Evolutionary conservation across 495 filamentous ascomycete species (phyloP).

Genomic region (Thozetella sp.): DNA sequence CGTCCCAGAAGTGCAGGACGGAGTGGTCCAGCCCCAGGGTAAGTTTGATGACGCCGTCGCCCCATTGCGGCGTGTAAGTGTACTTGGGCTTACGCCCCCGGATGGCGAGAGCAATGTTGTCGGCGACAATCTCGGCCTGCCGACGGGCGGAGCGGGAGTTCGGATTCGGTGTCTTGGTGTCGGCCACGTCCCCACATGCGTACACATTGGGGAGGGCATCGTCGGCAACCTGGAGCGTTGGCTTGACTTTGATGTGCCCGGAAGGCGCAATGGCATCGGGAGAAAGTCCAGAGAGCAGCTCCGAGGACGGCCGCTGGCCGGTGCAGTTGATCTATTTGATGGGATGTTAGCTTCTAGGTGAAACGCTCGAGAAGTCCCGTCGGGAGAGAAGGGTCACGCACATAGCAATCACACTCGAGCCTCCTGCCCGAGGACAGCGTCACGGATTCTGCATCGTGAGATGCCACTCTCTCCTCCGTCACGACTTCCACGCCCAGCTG

Average conservation of each 20-base stretch:
- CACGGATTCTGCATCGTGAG: slow-evolving; percentile 12
- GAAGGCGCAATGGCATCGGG: slow-evolving; percentile 17
- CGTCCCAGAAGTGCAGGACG: slow-evolving; percentile 25
- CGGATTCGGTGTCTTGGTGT: slow-evolving; percentile 18
- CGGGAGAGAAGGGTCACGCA: slow-evolving; percentile 13
- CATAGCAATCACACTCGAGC: slow-evolving; percentile 26
- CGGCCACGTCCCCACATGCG: slow-evolving; percentile 27
- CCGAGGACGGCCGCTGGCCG: slow-evolving; percentile 22
- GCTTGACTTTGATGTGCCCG: slow-evolving; percentile 27
- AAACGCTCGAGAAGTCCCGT: too few species aligned
- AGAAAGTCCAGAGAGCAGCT: slow-evolving; percentile 16
- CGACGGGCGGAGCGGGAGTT: slow-evolving; percentile 22
- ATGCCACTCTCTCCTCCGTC: slow-evolving; percentile 31
- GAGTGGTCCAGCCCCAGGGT: slow-evolving; percentile 24
- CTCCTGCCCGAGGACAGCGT: slow-evolving; percentile 19
- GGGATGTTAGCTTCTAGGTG: background rate
- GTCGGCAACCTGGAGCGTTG: slow-evolving; percentile 26
- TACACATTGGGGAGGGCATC: slow-evolving; percentile 26
- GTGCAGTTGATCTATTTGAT: slow-evolving; percentile 28
- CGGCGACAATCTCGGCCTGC: slow-evolving; percentile 25
- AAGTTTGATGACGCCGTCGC: slow-evolving; percentile 26
- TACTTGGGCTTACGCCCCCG: slow-evolving; percentile 13
- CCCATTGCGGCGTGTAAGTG: slow-evolving; percentile 16
- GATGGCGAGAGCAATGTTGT: slow-evolving; percentile 20
- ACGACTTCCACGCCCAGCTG: slow-evolving; percentile 42